Evolutionary conservation across 2,329 filamentous ascomycete species (phyloP), one percentile per base, ranked within the genome.

Genomic region (Pseudocercospora pini-densiflorae): DNA sequence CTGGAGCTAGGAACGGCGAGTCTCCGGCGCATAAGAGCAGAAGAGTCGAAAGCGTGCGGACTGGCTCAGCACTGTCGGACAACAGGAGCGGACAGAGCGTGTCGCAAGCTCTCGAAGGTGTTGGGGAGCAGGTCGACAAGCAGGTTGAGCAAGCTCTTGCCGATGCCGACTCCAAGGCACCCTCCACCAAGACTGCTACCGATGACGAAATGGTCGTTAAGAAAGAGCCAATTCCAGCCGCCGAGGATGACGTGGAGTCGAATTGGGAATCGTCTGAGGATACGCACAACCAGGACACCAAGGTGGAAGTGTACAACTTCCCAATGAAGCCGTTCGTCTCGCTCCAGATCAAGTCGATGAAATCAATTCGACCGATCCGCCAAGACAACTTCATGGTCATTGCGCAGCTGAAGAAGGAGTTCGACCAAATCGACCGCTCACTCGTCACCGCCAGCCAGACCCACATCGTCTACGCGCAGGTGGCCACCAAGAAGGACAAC

Each of bases 291-390:
- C 89, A 90, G 71, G 88, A 89, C 65, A 86, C 51, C 24, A 88
- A 97, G 45, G 77, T 79, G n/a, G 72, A 73, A 77, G 94, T 98
- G 55, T 95, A 92, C 83, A 97, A 97, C 79, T 97, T 99, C 79
- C 95, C 95, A 16, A 93, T 99, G 90, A 92, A 91, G 79, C 95
- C 95, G 3, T 99, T 96, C 85, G 94, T 97, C 71, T 91, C 94
- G 21, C 95, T 99, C 76, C 89, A 88, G 12, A 87, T 98, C 73
- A 79, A 85, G 75, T 77, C 77, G 21, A 79, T 80, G 84, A 88
- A 77, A 82, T 87, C 70, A 79, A 84, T 67, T 80, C 85, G 66
- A 80, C 85, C 90, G 3, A 90, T 98, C 78, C 89, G 90, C 43
- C 88, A 92, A 64, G 91, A 94, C 71, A 87, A 90, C 51, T 89